phyloP scores from a whole-genome alignment of 176 grass and related monocot genomes.

The Triticum dicoccoides region DNA sequence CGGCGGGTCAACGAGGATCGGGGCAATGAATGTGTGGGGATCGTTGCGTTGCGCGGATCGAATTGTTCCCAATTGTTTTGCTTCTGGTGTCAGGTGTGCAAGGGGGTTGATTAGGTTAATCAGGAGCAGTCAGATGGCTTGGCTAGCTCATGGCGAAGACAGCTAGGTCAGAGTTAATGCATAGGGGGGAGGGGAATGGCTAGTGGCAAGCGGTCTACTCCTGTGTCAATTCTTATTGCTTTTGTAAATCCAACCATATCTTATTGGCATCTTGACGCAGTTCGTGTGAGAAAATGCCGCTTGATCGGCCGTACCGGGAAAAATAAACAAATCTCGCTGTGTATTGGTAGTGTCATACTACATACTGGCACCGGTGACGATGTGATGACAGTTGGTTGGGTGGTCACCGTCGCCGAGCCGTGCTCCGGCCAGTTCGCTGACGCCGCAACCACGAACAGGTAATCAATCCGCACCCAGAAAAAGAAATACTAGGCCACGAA shows the following conservation, averaged over 20 bases:
- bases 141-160: neutral
- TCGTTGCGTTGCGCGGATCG: neutral
- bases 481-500: neutral
- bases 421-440: neutral
- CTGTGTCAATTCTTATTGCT: neutral
- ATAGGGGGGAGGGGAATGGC: neutral
- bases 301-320: neutral
- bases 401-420: conserved; percentile 19
- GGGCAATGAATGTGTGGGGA: neutral
- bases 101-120: neutral
- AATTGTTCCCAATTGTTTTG: neutral
- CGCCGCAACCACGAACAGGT: conserved; percentile 3
- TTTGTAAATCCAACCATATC: neutral
- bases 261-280: neutral
- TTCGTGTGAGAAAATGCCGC: neutral
- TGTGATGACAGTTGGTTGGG: neutral
- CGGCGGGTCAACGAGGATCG: neutral
- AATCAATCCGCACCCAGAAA: neutral
- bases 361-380: neutral
- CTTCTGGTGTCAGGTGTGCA: neutral
- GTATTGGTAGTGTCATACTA: too few relatives aligned
- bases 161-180: neutral
- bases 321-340: neutral
- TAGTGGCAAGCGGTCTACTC: neutral
- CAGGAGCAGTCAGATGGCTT: neutral